These are phyloP conservation scores for Globisporangium cystogenes DNA, from an alignment of 352 stramenopile species.

Conservation along the genomic window DNA sequence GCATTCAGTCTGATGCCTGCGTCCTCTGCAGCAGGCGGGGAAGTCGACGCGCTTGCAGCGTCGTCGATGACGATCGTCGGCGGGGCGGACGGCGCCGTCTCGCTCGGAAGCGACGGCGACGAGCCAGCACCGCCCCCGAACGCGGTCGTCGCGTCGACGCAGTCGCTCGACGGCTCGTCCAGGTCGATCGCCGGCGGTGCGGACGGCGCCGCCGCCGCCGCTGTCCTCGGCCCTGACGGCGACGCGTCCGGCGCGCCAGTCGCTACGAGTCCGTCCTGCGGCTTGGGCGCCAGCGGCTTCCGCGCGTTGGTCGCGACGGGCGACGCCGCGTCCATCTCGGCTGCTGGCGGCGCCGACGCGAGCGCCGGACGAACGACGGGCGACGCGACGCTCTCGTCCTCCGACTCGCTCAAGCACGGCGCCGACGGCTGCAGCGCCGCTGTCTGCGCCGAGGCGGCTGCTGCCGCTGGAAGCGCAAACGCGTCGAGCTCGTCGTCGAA, in stretches of 20 bases:
- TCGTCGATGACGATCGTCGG: conserved; percentile 14
- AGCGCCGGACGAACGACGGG: neutral
- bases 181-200: conserved; percentile 11
- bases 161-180: neutral
- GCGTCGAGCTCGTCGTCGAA: conserved; percentile 10
- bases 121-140: neutral
- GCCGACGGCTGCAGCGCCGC: conserved; percentile 21
- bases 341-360: neutral
- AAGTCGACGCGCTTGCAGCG: conserved; percentile 1
- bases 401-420: conserved; percentile 34
- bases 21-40: neutral
- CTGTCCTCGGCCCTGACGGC: conserved; percentile 3
- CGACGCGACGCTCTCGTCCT: conserved; percentile 18
- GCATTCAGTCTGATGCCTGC: neutral
- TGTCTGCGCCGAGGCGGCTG: neutral
- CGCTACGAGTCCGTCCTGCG: conserved; percentile 3
- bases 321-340: neutral
- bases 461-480: neutral
- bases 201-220: conserved; percentile 2
- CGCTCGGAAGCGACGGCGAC: conserved; percentile 9
- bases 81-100: conserved; percentile 23
- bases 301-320: neutral
- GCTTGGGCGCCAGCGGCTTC: neutral
- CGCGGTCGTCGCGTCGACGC: neutral
- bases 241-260: conserved; percentile 10